Percentiles rank a stretch among this genome's conserved stretches.
Evolutionary conservation across 2,329 filamentous ascomycete species (phyloP).

Genomic region (Cercospora berteroae): DNA sequence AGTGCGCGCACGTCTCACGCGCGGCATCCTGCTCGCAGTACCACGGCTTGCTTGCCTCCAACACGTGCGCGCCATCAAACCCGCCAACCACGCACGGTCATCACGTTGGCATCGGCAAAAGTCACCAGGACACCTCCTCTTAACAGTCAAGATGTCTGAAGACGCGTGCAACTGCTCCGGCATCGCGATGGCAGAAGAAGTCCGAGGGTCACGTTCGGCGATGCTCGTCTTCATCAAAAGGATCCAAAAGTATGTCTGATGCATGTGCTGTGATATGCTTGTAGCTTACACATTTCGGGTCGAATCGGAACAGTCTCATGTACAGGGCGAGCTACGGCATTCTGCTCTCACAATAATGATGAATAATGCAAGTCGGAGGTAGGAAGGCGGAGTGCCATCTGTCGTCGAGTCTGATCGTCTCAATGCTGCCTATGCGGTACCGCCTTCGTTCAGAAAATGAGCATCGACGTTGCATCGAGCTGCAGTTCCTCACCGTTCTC

Average conservation of each 20-base stretch:
- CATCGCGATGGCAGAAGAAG: neutral
- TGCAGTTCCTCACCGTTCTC: neutral
- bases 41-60: neutral
- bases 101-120: neutral
- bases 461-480: neutral
- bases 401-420: neutral
- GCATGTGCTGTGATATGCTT: neutral
- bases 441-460: neutral
- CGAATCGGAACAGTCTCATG: neutral
- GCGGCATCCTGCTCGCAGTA: neutral
- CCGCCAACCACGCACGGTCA: neutral
- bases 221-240: neutral
- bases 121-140: neutral
- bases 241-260: neutral
- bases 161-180: neutral
- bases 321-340: neutral
- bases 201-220: neutral
- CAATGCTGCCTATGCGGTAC: neutral
- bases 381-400: neutral
- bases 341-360: neutral
- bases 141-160: neutral
- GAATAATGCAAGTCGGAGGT: neutral
- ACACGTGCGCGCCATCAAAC: neutral
- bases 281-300: neutral
- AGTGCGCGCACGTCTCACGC: neutral